Evolutionary conservation across 2,329 filamentous ascomycete species (phyloP).

Genomic region (Cordyceps fumosorosea): DNA sequence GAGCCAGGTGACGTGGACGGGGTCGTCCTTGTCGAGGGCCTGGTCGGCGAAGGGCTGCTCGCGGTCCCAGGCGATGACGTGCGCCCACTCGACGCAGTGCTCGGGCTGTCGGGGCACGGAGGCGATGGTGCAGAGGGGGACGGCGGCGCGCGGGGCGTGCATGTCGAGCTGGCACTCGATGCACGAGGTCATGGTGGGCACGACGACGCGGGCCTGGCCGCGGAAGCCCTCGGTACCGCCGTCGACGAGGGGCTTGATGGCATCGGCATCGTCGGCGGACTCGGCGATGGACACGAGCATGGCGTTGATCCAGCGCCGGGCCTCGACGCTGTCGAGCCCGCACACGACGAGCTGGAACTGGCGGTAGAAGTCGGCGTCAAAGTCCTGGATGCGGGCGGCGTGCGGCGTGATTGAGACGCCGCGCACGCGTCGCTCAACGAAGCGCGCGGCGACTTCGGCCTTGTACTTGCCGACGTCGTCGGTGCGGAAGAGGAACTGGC

Average conservation of each 20-base stretch:
- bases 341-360: slow-evolving; percentile 93
- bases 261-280: slow-evolving; percentile 61
- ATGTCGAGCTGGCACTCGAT: slow-evolving; percentile 98
- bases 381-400: slow-evolving; percentile 93
- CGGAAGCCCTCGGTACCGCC: slow-evolving; percentile 98
- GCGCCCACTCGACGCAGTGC: slow-evolving; percentile 98
- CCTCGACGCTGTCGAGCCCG: slow-evolving; percentile 93
- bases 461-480: slow-evolving; percentile 89
- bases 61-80: slow-evolving; percentile 94
- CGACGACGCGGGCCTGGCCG: slow-evolving; percentile 85
- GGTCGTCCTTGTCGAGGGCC: slow-evolving; percentile 85
- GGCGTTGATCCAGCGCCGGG: slow-evolving; percentile 96
- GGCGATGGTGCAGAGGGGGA: slow-evolving; percentile 92
- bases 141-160: slow-evolving; percentile 94
- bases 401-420: slow-evolving; percentile 91
- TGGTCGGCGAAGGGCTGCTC: slow-evolving; percentile 66
- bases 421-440: slow-evolving; percentile 83
- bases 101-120: slow-evolving; percentile 95
- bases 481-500: slow-evolving; percentile 92
- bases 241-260: slow-evolving; percentile 88
- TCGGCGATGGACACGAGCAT: slow-evolving; percentile 89
- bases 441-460: slow-evolving; percentile 84
- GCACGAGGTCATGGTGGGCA: slow-evolving; percentile 89
- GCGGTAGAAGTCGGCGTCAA: slow-evolving; percentile 93
- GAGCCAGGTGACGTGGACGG: slow-evolving; percentile 96